Conservation (phyloP, 2,329 filamentous ascomycete genomes). For the Alternaria sp. region DNA sequence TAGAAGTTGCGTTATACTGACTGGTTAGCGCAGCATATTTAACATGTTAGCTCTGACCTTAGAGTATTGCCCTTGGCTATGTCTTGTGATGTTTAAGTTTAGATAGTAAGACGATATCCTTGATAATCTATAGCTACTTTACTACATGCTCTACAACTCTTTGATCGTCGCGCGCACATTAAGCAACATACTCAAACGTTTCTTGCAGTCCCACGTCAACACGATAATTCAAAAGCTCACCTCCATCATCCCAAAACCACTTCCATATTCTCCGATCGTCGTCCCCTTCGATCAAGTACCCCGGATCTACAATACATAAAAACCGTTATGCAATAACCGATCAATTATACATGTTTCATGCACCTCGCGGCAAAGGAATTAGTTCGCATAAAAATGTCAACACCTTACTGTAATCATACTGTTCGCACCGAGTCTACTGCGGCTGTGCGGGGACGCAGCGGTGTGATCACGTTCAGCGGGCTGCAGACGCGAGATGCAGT, state of each 20-base stretch:
- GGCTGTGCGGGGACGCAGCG: not conserved
- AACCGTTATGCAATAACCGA: not conserved
- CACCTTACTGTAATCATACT: not conserved
- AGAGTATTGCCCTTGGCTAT: too few species aligned
- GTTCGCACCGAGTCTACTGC: not conserved
- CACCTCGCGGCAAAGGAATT: not conserved
- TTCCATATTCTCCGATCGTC: not conserved
- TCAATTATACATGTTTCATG: not conserved
- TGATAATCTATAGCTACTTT: too few species aligned
- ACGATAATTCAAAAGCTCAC: not conserved
- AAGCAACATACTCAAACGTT: too few species aligned
- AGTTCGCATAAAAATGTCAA: not conserved
- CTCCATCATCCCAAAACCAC: not conserved
- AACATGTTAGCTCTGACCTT: too few species aligned
- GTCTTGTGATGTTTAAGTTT: too few species aligned
- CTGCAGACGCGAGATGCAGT: not conserved
- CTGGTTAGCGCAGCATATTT: fast-evolving
- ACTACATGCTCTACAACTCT: too few species aligned
- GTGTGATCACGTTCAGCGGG: not conserved
- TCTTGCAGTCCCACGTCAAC: too few species aligned
- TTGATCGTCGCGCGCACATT: not conserved
- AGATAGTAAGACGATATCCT: too few species aligned
- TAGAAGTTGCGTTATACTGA: too few species aligned
- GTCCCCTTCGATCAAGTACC: not conserved
- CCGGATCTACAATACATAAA: not conserved